Evolutionary conservation across 1,284 basidiomycete species (phyloP), one percentile per base, ranked within the genome.

Genomic region (Sanghuangporus baumii): DNA sequence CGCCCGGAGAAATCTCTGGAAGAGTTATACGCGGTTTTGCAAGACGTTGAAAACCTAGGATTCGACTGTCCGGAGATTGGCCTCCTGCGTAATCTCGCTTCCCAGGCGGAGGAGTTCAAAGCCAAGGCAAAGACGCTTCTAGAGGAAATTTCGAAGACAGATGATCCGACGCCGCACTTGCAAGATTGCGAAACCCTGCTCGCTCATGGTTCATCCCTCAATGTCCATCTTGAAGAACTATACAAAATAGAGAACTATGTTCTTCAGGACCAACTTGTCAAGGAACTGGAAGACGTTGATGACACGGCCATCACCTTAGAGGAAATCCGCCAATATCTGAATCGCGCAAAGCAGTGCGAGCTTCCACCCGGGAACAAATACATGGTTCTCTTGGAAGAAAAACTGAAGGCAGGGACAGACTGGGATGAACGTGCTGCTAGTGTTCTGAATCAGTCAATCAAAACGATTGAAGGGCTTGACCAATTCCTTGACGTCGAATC

Each of bases 51-150:
- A 52, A 78, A 74, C 16, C 82, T 94, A 20, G 92, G 92, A 0
- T 94, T 94, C 69, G 91, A 94, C 66, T 82, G 84, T 61, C 81
- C 83, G 6, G 93, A 94, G 74, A 88, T 93, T 46, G 75, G 72
- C 12, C 71, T 76, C 12, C 79, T 94, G 37, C 79, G 77, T 55
- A 74, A 70, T 31, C 76, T 93, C 47, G 85, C 82, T 3, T 75
- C 82, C 57, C 83, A 87, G 66, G 85, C 91, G 7, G 85, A 91
- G 68, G 83, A 86, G 41, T 84, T 84, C 59, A 84, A 81, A 68
- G 68, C 72, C 60, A 82, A 81, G 69, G 88, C 89, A 1, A 72
- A 72, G 23, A 68, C 69, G 4, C 72, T 92, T 2, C 80, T 92
- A 56, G 67, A 70, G 23, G 57, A 66, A 16, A 67, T 68, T 38